Conservation (phyloP, 176 grass and related monocot species). For the Hordeum vulgare region MorexV3_pseudomolecules_assembly NC_058524.1:464115412-464115911, state of each 20-base stretch:
- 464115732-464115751: background rate
- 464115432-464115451: background rate
- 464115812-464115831: background rate
- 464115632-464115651: background rate
- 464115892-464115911: background rate
- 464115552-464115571: background rate
- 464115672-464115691: background rate
- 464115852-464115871: background rate
- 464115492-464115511: background rate
- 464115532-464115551: background rate
- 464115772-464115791: constrained; percentile 3
- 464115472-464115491: background rate
- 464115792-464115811: background rate
- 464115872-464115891: constrained; percentile 1
- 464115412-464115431: background rate
- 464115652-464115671: background rate
- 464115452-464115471: too few species aligned
- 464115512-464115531: background rate
- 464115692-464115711: background rate
- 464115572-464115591: background rate
- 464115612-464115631: background rate
- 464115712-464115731: background rate
- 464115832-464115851: background rate
- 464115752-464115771: background rate
- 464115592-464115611: background rate